Evolutionary conservation across 768 basidiomycete species (phyloP).

Genomic region (Rhodotorula graminis): DNA sequence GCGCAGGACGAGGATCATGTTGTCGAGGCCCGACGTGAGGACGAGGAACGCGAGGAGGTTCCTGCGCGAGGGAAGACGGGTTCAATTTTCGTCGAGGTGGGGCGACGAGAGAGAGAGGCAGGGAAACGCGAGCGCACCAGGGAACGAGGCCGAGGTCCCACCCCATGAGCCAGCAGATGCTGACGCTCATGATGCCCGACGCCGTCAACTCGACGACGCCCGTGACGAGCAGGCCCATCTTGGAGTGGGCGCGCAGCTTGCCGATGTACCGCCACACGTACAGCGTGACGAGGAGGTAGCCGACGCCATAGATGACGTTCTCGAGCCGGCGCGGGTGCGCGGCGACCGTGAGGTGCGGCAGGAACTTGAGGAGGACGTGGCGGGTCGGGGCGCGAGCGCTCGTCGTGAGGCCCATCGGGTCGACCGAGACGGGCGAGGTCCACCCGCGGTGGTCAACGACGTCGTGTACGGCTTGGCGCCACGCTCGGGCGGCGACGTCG

Average conservation of each 20-base stretch:
- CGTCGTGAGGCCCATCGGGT: conserved; percentile 14
- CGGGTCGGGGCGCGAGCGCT: background rate
- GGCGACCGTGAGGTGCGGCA: conserved; percentile 29
- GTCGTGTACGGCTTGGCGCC: conserved; percentile 26
- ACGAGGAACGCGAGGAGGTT: conserved; percentile 74
- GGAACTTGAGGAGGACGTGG: conserved; percentile 39
- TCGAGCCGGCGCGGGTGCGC: conserved; percentile 52
- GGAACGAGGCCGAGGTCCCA: conserved; percentile 86
- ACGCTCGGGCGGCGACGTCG: conserved; percentile 48
- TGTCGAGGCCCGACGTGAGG: conserved; percentile 91
- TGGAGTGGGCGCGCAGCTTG: conserved; percentile 60
- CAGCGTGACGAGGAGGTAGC: conserved; percentile 68
- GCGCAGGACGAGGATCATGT: conserved; percentile 82
- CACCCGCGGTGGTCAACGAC: conserved; percentile 13
- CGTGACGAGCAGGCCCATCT: conserved; percentile 85
- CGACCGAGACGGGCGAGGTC: background rate
- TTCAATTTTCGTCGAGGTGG: background rate
- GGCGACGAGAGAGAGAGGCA: conserved; percentile 30
- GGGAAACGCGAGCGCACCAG: conserved; percentile 53
- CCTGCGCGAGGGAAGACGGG: conserved; percentile 3
- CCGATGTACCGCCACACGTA: conserved; percentile 73
- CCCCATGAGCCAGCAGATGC: conserved; percentile 82
- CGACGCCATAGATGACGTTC: conserved; percentile 56
- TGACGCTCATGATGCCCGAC: conserved; percentile 88
- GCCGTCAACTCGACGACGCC: conserved; percentile 88